Conservation (phyloP, 305 asterid genomes). For the Stenogyne calaminthoides region DNA sequence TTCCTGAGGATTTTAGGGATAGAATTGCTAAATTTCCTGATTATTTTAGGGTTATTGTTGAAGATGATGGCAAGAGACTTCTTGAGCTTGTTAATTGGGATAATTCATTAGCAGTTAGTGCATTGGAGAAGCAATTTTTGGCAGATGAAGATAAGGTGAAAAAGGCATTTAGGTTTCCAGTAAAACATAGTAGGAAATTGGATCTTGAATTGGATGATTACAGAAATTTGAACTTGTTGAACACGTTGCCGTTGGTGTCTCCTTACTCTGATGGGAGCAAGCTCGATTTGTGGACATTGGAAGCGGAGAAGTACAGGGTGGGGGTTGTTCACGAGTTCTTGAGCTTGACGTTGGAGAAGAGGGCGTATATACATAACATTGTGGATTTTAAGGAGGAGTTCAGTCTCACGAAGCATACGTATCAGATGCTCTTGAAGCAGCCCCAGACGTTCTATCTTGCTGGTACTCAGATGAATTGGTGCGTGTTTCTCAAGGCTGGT, state of each 20-base stretch:
- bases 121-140: constrained; percentile 70
- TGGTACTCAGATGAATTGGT: constrained; percentile 98
- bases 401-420: constrained; percentile 77
- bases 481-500: constrained; percentile 84
- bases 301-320: constrained; percentile 88
- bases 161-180: constrained; percentile 65
- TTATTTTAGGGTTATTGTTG: constrained; percentile 55
- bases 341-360: constrained; percentile 92
- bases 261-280: constrained; percentile 85
- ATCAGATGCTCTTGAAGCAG: constrained; percentile 82
- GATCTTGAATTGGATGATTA: constrained; percentile 69
- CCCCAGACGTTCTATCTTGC: constrained; percentile 81
- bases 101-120: constrained; percentile 62
- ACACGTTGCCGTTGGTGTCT: constrained; percentile 86
- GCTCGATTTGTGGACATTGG: constrained; percentile 84
- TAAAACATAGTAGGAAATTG: constrained; percentile 71
- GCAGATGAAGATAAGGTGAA: constrained; percentile 82
- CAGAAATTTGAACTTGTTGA: constrained; percentile 76
- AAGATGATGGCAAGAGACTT: constrained; percentile 67
- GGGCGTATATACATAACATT: constrained; percentile 87
- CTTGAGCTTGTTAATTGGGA: constrained; percentile 90
- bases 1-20: constrained; percentile 84
- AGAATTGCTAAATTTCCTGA: constrained; percentile 61
- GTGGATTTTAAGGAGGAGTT: constrained; percentile 96
- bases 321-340: constrained; percentile 87